Evolutionary conservation across 768 basidiomycete species (phyloP), one percentile per base, ranked within the genome.

Genomic region (Epithele typhae): DNA sequence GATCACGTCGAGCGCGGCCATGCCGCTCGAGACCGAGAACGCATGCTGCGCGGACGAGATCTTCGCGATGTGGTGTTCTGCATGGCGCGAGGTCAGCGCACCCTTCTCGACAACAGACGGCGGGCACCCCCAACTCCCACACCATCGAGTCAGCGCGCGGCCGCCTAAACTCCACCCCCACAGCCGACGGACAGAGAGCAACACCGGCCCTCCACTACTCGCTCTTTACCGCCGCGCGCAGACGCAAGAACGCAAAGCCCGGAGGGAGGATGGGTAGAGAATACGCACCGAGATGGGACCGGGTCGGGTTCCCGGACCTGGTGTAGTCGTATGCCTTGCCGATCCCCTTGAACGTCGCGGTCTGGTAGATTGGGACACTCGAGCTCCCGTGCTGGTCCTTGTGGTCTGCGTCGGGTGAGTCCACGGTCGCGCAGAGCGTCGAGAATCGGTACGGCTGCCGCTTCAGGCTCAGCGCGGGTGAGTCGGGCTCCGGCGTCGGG

Each of bases 1-100:
- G 58, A 99, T 97, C 43, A 92, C 81, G 66, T 99, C 96, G 34
- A 98, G 78, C 3, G 94, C 93, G 15, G 95, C 93, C 96, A 99
- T 99, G 44, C 96, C 96, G 4, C 95, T 97, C 5, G 92, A 90
- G 4, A 99, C 91, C 17, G 84, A 80, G 62, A 95, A 90, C 0
- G 92, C 91, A 76, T 95, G 84, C 4, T 74, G 72, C 5, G 94
- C 92, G 23, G 88, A 90, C 25, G 94, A 96, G 59, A 99, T 92
- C 73, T 97, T 92, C 48, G 95, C 95, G 38, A 99, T 77, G 64
- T 98, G 96, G 56, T 97, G 91, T 65, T 98, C 96, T 98, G 25
- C n/a, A 21, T n/a, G n/a, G n/a, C n/a, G n/a, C n/a, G n/a, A n/a
- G n/a, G n/a, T n/a, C n/a, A n/a, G n/a, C n/a, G n/a, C 30, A 50